Percentiles rank a stretch among this genome's conserved stretches.
Evolutionary conservation across 441 rosid species (phyloP).

Genomic region (Lepidium campestre): DNA sequence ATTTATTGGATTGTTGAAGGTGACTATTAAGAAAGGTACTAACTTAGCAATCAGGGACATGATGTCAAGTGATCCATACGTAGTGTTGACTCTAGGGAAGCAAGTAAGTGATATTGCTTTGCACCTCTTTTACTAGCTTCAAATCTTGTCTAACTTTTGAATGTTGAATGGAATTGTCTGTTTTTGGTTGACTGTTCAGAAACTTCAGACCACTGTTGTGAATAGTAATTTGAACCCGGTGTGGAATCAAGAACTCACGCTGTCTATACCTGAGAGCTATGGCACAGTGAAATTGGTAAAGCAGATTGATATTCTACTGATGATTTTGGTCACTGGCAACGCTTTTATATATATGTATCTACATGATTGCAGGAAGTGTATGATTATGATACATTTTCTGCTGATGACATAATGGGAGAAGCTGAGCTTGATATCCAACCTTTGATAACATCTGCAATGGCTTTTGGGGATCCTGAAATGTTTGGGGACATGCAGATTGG

Average conservation of each 20-base stretch:
- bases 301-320: background rate
- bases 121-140: background rate
- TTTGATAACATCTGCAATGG: conserved; percentile 69
- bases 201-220: conserved; percentile 74
- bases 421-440: conserved; percentile 89
- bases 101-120: conserved; percentile 53
- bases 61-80: conserved; percentile 86
- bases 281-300: conserved; percentile 81
- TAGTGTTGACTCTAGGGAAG: conserved; percentile 65
- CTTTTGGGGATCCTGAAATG: conserved; percentile 51
- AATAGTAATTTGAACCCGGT: conserved; percentile 88
- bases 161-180: background rate
- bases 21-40: conserved; percentile 83
- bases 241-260: conserved; percentile 87
- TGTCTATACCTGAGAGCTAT: conserved; percentile 72
- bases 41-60: conserved; percentile 85
- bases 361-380: conserved; percentile 57
- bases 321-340: background rate
- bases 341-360: background rate
- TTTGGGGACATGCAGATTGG: conserved; percentile 65
- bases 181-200: conserved; percentile 27
- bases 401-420: conserved; percentile 92
- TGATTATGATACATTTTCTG: conserved; percentile 78
- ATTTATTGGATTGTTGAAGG: conserved; percentile 87
- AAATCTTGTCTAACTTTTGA: background rate